Base-by-base conservation (phyloP, 2,329 filamentous ascomycete genomes). In the Didymella exigua region DNA sequence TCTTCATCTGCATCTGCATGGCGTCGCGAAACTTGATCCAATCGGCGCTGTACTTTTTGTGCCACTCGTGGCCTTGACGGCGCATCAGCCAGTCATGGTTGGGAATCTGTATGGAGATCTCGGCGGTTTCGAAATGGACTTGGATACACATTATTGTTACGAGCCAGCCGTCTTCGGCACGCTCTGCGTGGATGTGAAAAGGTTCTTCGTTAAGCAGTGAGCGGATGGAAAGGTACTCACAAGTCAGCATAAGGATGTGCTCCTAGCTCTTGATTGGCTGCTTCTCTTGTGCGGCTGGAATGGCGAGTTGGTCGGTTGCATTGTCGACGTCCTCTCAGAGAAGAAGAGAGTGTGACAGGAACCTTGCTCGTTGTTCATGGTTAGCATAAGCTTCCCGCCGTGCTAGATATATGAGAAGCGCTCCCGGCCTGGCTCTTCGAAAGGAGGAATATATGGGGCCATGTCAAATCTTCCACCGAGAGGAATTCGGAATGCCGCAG, bases 71-170 rank as follows among this genome's bases (percentile, higher is more conserved):
- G 9, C n/a, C 14, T 37, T 46, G 34, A 5, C 13, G 29, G 23
- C 38, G 33, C 18, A 21, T 4, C 3, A 47, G 19, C 56, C 47
- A 55, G 37, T 59, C 56, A 3, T 9, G 16, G 13, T 31, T 29
- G 1, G 56, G 52, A 21, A 59, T 18, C 30, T 48, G 51, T 31
- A 59, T 33, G 11, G 18, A 31, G 9, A 59, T 18, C 36, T 33
- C 36, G 3, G 29, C 38, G 7, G 30, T 24, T 6, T 24, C 49
- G 13, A 57, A 57, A 31, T 54, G 31, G 6, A 54, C 30, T 26
- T 49, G 44, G 2, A 57, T 37, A 11, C 49, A 45, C 4, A 53
- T 16, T 2, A 42, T 43, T 3, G 50, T 54, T 31, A 38, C 49
- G 16, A 58, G 45, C 45, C 37, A 58, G 24, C 50, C 47, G 0